These are phyloP conservation scores for Cyberlindnera xylosilytica DNA, from an alignment of 805 yeast genomes.

Conservation along the genomic window DNA sequence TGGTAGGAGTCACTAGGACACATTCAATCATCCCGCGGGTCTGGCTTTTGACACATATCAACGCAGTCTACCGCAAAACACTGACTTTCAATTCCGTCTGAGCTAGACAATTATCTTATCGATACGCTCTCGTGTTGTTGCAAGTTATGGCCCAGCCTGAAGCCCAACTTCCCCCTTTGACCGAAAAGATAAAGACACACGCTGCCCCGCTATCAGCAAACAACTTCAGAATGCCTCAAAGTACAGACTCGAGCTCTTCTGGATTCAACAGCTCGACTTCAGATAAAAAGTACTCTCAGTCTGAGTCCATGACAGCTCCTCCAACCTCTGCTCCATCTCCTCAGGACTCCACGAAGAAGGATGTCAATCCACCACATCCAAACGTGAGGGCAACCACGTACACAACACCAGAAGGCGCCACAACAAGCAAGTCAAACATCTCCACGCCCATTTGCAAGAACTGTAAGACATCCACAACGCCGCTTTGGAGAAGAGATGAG, in stretches of 20 bases:
- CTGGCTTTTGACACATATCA: too few relatives aligned
- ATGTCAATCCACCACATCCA: slow-evolving; percentile 33
- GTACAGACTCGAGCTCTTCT: neutral
- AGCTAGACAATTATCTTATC: too few relatives aligned
- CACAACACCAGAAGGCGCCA: slow-evolving; percentile 54
- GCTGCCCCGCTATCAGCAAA: neutral
- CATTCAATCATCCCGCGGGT: too few relatives aligned
- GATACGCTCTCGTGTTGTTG: neutral
- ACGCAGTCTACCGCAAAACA: too few relatives aligned
- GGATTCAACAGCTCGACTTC: neutral
- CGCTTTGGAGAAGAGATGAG: slow-evolving; percentile 93
- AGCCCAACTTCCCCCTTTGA: neutral
- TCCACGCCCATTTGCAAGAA: slow-evolving; percentile 78
- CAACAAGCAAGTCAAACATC: slow-evolving; percentile 62
- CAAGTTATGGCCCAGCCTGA: slow-evolving; percentile 7
- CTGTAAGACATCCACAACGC: slow-evolving; percentile 90
- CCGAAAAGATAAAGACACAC: slow-evolving; percentile 1
- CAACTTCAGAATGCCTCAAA: neutral
- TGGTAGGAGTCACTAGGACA: too few relatives aligned
- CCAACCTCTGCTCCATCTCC: slow-evolving; percentile 9
- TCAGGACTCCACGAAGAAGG: slow-evolving; percentile 3
- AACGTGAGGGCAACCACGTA: slow-evolving; percentile 58
- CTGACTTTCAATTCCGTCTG: too few relatives aligned
- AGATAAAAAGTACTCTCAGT: neutral
- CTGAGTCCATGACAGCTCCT: slow-evolving; percentile 6